A percentile compares a stretch with the other conserved stretches of the same genome.
These are phyloP conservation scores for Saccharomycopsis sp. DNA, from an alignment of 805 yeast species.

Conservation along the genomic window DNA sequence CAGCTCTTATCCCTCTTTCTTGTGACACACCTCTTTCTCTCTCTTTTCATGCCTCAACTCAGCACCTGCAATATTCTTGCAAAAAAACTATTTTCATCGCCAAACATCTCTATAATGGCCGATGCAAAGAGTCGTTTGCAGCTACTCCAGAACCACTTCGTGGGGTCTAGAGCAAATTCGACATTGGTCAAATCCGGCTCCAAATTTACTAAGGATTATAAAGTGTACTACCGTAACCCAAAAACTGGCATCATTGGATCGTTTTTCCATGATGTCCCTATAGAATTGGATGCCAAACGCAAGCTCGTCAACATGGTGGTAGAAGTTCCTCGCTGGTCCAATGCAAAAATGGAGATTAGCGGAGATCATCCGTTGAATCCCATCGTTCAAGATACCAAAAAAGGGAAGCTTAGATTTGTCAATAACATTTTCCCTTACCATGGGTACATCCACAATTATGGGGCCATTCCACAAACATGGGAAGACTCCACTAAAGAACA, in stretches of 20 bases:
- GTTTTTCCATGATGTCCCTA: slow-evolving; percentile 67
- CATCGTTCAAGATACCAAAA: slow-evolving; percentile 70
- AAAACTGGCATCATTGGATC: slow-evolving; percentile 45
- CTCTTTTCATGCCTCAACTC: neutral
- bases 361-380: slow-evolving; percentile 59
- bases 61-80: neutral
- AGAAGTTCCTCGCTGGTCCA: slow-evolving; percentile 77
- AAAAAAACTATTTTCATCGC: neutral
- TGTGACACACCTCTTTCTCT: neutral
- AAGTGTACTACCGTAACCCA: slow-evolving; percentile 30
- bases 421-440: slow-evolving; percentile 75
- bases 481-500: slow-evolving; percentile 70
- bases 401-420: slow-evolving; percentile 69
- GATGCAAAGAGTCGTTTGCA: neutral
- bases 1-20: neutral
- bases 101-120: neutral
- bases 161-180: neutral
- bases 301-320: slow-evolving; percentile 57
- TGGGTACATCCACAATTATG: slow-evolving; percentile 83
- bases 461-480: slow-evolving; percentile 94
- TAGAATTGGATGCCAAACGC: slow-evolving; percentile 36
- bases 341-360: slow-evolving; percentile 76
- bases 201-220: slow-evolving; percentile 23
- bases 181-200: slow-evolving; percentile 23
- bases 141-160: neutral